A percentile compares a stretch with the other conserved stretches of the same genome.
phyloP scores from a whole-genome alignment of 805 yeast genomes.

The Kluyveromyces aestuarii region DNA sequence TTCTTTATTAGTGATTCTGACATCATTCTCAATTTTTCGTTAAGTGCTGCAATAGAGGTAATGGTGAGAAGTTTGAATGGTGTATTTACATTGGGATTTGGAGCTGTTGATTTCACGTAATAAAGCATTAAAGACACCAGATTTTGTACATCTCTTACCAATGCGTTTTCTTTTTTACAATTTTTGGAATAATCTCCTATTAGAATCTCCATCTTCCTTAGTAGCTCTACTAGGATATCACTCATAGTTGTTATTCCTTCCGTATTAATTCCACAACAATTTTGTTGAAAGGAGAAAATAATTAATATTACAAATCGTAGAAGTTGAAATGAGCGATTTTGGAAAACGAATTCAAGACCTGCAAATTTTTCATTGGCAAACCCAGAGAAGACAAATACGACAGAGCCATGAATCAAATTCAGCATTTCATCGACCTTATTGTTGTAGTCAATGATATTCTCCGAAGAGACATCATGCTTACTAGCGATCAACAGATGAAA shows the following conservation, averaged over 20 bases:
- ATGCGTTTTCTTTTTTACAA: constrained; percentile 15
- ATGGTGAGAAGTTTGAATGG: constrained; percentile 14
- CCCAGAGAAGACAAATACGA: constrained; percentile 25
- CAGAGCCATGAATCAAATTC: constrained; percentile 19
- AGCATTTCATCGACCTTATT: constrained; percentile 17
- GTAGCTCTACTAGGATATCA: constrained; percentile 9
- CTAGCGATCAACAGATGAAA: constrained; percentile 14
- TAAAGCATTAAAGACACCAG: constrained; percentile 13
- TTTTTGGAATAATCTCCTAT: constrained; percentile 24
- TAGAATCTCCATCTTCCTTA: constrained; percentile 21
- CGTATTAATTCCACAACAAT: background rate
- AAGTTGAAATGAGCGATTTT: constrained; percentile 20
- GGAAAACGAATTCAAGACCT: constrained; percentile 24
- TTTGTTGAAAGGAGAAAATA: constrained; percentile 18
- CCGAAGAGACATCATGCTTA: constrained; percentile 16
- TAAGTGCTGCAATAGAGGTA: constrained; percentile 9
- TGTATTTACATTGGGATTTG: constrained; percentile 3
- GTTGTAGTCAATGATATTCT: constrained; percentile 12
- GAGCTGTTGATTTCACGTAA: constrained; percentile 4
- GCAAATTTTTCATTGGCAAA: constrained; percentile 24
- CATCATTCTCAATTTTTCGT: constrained; percentile 16
- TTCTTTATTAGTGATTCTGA: constrained; percentile 25
- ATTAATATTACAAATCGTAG: constrained; percentile 17
- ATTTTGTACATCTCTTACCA: constrained; percentile 10
- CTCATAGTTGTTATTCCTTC: background rate